Percentiles rank a stretch among this genome's conserved stretches.
These are phyloP conservation scores for Ophiostoma triangulosporum DNA, from an alignment of 2,329 filamentous ascomycete species.

Conservation along the genomic window DNA sequence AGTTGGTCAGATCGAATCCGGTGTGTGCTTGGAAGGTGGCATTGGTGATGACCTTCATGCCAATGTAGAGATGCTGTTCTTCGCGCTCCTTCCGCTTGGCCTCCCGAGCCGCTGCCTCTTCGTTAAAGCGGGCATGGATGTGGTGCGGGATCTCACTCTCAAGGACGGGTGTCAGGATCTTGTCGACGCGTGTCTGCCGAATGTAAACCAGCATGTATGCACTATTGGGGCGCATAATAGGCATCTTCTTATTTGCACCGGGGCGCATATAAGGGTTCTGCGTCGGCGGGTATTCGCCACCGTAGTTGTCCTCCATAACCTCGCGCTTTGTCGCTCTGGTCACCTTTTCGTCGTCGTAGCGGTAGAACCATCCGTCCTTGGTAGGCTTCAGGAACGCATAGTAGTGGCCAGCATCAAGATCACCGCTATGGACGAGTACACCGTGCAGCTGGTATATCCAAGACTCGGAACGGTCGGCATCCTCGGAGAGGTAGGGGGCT, in stretches of 20 bases:
- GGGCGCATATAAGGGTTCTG: constrained; percentile 33
- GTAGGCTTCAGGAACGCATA: constrained; percentile 92
- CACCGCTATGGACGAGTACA: constrained; percentile 90
- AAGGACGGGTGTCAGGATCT: constrained; percentile 64
- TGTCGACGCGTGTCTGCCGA: constrained; percentile 70
- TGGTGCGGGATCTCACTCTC: constrained; percentile 69
- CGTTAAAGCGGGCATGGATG: constrained; percentile 43
- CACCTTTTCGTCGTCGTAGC: constrained; percentile 93
- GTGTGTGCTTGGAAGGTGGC: constrained; percentile 69
- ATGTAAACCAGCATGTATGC: constrained; percentile 99
- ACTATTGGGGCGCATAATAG: constrained; percentile 57
- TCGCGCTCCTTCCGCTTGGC: constrained; percentile 76
- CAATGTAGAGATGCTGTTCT: constrained; percentile 87
- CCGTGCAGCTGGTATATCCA: constrained; percentile 91
- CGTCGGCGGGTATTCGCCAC: constrained; percentile 56
- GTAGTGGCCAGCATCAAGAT: constrained; percentile 94
- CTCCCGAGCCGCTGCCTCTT: constrained; percentile 60
- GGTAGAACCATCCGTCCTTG: constrained; percentile 91
- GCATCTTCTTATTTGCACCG: constrained; percentile 37
- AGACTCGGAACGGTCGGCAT: constrained; percentile 74
- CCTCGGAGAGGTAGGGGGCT: constrained; percentile 71
- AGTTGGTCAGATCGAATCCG: constrained; percentile 68
- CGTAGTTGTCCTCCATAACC: constrained; percentile 92
- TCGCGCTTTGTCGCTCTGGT: constrained; percentile 87
- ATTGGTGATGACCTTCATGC: constrained; percentile 68